These are phyloP conservation scores for Colletotrichum viniferum DNA, from an alignment of 2,329 filamentous ascomycete species.

Conservation along the genomic window DNA sequence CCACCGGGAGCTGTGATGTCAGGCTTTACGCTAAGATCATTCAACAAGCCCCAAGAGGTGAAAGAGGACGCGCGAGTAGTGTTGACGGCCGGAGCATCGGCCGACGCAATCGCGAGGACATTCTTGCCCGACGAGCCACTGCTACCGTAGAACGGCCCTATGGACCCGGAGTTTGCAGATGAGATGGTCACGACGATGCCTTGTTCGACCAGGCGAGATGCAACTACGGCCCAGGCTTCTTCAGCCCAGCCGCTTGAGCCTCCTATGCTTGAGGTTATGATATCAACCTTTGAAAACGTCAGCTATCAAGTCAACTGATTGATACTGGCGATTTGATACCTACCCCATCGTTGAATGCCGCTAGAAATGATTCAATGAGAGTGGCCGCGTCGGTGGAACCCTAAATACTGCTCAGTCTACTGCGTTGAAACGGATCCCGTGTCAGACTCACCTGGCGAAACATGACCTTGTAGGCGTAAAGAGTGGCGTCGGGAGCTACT, in stretches of 20 bases:
- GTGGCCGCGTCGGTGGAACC: conserved; percentile 4
- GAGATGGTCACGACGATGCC: conserved; percentile 55
- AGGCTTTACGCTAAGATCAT: conserved; percentile 47
- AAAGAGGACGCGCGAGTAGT: conserved; percentile 27
- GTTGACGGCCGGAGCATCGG: conserved; percentile 25
- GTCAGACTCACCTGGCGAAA: neutral
- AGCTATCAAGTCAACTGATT: no score
- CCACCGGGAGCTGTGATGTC: conserved; percentile 48
- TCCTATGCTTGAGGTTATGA: conserved; percentile 48
- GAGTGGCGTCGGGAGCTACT: conserved; percentile 32
- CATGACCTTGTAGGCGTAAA: conserved; percentile 34
- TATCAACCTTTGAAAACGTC: conserved; percentile 27
- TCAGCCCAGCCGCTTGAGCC: conserved; percentile 41
- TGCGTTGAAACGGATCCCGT: neutral
- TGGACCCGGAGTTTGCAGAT: conserved; percentile 54
- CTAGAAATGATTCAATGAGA: conserved; percentile 37
- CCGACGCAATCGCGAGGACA: conserved; percentile 49
- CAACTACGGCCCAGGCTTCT: conserved; percentile 46
- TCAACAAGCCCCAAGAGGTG: conserved; percentile 47
- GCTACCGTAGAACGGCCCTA: conserved; percentile 50
- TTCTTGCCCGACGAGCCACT: conserved; percentile 44
- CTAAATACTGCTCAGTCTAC: neutral
- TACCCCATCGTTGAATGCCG: conserved; percentile 37
- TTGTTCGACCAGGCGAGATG: conserved; percentile 44
- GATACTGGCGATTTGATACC: neutral